Conservation (phyloP, 305 asterid species). For the Fraxinus baroniana region DNA sequence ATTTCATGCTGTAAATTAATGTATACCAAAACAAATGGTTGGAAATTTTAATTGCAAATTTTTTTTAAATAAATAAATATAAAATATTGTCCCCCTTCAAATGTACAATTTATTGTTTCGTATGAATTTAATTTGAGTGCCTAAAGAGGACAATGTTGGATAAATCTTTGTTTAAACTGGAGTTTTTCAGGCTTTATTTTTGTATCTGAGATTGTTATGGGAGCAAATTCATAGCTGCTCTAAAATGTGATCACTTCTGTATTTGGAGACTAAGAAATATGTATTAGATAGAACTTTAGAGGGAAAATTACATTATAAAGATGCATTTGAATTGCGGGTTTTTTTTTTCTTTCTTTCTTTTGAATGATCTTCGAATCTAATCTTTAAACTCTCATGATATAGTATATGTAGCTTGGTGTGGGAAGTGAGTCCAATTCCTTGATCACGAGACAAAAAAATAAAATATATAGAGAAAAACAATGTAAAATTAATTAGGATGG, state of each 20-base stretch:
- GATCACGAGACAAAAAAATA: no score
- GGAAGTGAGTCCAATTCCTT: no score
- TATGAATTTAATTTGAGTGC: conserved; percentile 24
- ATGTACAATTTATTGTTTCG: background rate
- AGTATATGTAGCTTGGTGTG: no score
- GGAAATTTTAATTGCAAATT: no score
- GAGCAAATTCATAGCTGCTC: background rate
- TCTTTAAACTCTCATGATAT: no score
- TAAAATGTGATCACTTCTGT: background rate
- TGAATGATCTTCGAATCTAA: no score
- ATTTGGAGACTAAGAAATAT: background rate
- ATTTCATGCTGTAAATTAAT: background rate
- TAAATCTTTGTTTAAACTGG: conserved; percentile 5
- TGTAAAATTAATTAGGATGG: no score
- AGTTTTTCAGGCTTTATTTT: conserved; percentile 19
- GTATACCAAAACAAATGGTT: background rate
- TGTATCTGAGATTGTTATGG: background rate
- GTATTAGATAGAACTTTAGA: background rate
- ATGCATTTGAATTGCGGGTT: no score
- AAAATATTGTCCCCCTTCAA: background rate
- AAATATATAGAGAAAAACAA: no score
- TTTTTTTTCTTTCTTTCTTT: no score
- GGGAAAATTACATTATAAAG: background rate
- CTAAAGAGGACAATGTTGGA: conserved; percentile 17
- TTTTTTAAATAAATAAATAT: background rate